Conservation (phyloP, 176 grass and related monocot genomes). For the Miscanthus lutarioriparius region DNA sequence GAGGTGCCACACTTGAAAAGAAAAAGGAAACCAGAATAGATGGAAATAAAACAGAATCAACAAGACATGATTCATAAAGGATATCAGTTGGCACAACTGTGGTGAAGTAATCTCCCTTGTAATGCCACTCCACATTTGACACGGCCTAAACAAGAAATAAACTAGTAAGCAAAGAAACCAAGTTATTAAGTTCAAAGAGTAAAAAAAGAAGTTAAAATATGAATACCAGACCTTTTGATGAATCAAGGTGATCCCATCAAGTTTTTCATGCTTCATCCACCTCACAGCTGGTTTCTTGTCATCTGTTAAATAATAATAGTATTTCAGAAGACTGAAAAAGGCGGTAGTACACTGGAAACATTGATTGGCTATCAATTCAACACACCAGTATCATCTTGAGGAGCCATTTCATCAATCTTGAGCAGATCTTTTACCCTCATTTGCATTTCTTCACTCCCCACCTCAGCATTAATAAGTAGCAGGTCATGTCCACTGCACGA, state of each 20-base stretch:
- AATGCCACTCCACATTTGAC: slow-evolving; percentile 91
- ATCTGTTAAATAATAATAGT: slow-evolving; percentile 47
- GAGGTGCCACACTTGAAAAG: background rate
- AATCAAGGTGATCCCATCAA: slow-evolving; percentile 74
- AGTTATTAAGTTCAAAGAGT: background rate
- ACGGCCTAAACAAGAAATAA: slow-evolving; percentile 68
- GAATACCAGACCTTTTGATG: slow-evolving; percentile 72
- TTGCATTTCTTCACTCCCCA: slow-evolving; percentile 76
- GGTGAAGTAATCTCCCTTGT: slow-evolving; percentile 96
- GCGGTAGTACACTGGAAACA: slow-evolving; percentile 8
- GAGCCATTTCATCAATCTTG: slow-evolving; percentile 40
- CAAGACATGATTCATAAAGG: slow-evolving; percentile 42
- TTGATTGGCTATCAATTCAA: slow-evolving; percentile 12
- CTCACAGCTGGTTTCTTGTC: slow-evolving; percentile 72
- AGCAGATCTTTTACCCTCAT: slow-evolving; percentile 69
- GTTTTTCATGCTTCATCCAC: slow-evolving; percentile 79
- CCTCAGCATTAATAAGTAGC: slow-evolving; percentile 72
- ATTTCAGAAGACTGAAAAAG: slow-evolving; percentile 32
- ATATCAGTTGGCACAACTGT: slow-evolving; percentile 98
- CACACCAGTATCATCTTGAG: slow-evolving; percentile 60
- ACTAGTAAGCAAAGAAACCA: slow-evolving; percentile 24
- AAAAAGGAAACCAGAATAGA: background rate
- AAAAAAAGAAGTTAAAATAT: background rate
- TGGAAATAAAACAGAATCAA: slow-evolving; percentile 8
- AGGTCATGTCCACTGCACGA: slow-evolving; percentile 73